A percentile compares a stretch with the other conserved stretches of the same genome.
phyloP scores from a whole-genome alignment of 2,329 filamentous ascomycete genomes.

The Xylaria sp. region DNA sequence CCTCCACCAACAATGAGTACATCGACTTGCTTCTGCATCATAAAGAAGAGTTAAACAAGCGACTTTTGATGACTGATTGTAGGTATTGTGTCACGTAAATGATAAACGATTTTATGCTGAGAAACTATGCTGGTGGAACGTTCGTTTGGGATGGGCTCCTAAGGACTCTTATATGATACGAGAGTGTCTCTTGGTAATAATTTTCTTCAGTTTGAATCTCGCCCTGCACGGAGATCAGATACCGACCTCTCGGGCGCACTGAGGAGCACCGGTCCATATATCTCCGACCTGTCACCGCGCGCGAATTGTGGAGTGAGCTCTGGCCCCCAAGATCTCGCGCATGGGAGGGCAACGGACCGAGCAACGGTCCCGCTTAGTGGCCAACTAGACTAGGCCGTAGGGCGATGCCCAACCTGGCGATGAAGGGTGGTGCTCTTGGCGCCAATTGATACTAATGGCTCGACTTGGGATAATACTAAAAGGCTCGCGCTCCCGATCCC shows the following conservation, averaged over 20 bases:
- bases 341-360: not conserved
- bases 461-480: constrained; percentile 11
- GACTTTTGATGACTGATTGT: not conserved
- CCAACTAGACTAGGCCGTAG: not conserved
- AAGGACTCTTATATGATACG: constrained; percentile 19
- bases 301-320: constrained; percentile 13
- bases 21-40: constrained; percentile 35
- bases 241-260: constrained; percentile 15
- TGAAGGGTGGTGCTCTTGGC: constrained; percentile 15
- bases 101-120: constrained; percentile 6
- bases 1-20: constrained; percentile 44
- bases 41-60: not conserved
- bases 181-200: not conserved
- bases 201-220: constrained; percentile 13
- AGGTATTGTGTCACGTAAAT: not conserved
- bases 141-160: not conserved
- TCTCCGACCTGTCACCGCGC: constrained; percentile 22
- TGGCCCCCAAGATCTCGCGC: not conserved
- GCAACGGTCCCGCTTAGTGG: constrained; percentile 13
- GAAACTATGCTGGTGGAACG: not conserved
- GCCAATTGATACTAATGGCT: constrained; percentile 12
- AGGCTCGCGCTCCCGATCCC: constrained; percentile 29
- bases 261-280: constrained; percentile 5
- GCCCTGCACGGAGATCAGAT: constrained; percentile 17
- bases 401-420: constrained; percentile 15